phyloP scores from a whole-genome alignment of 2,329 filamentous ascomycete genomes.

The Macrophomina pseudophaseolina region DNA sequence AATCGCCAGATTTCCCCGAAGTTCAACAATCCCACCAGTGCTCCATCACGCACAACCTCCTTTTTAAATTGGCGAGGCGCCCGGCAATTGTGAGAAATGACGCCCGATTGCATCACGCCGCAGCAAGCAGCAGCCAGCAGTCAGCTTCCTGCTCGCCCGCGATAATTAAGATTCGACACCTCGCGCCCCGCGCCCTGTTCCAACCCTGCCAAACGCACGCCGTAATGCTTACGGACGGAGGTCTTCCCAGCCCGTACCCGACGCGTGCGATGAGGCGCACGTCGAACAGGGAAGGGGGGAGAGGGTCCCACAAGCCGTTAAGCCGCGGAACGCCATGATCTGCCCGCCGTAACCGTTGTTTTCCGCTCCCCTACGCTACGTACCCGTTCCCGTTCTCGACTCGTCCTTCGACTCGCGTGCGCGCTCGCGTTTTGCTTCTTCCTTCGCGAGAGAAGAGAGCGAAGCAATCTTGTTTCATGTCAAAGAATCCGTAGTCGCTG shows the following conservation, averaged over 20 bases:
- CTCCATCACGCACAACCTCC: not conserved
- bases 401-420: not conserved
- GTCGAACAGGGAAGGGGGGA: not conserved
- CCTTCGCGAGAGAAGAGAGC: not conserved
- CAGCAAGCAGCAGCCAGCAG: not conserved
- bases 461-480: not conserved
- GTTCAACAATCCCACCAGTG: not conserved
- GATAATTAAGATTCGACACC: not conserved
- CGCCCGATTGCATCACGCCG: conserved; percentile 4
- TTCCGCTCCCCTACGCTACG: not conserved
- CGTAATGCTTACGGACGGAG: no score
- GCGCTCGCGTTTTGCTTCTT: not conserved
- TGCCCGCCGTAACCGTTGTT: not conserved
- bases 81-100: conserved; percentile 1
- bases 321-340: conserved; percentile 10
- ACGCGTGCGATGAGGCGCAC: not conserved
- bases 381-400: not conserved
- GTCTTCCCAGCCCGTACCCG: no score
- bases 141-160: not conserved
- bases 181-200: not conserved
- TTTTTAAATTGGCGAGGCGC: conserved; percentile 10
- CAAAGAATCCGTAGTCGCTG: not conserved
- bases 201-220: not conserved
- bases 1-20: not conserved
- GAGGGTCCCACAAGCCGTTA: conserved; percentile 3